Percentiles rank a stretch among this genome's conserved stretches.
phyloP scores from a whole-genome alignment of 2,329 filamentous ascomycete genomes.

The Talaromyces albobiverticillius region DNA sequence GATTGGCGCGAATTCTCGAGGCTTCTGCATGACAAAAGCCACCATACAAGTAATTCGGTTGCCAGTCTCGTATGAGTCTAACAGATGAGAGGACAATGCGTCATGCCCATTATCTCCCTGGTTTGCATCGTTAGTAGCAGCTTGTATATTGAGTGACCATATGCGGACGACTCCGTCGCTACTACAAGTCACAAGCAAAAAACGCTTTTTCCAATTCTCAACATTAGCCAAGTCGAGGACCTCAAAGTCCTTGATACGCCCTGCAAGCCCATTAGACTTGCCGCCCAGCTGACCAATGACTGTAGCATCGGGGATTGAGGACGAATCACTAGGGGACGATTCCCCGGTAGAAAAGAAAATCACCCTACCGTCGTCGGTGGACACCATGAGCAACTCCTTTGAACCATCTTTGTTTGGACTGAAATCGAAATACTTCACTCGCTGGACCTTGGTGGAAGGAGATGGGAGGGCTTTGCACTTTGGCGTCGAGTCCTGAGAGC shows the following conservation, averaged over 20 bases:
- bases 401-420: constrained; percentile 44
- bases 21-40: constrained; percentile 78
- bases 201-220: constrained; percentile 33
- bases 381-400: constrained; percentile 65
- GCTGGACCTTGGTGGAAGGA: constrained; percentile 75
- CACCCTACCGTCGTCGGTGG: constrained; percentile 86
- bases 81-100: constrained; percentile 37
- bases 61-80: constrained; percentile 78
- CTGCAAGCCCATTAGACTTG: constrained; percentile 61
- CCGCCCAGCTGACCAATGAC: constrained; percentile 77
- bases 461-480: constrained; percentile 69
- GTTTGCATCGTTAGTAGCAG: constrained; percentile 25
- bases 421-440: constrained; percentile 66
- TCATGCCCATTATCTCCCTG: constrained; percentile 17
- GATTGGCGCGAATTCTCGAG: constrained; percentile 52
- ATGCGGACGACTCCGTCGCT: constrained; percentile 84
- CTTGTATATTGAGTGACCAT: constrained; percentile 57
- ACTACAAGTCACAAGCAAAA: constrained; percentile 68
- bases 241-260: constrained; percentile 86
- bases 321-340: constrained; percentile 37
- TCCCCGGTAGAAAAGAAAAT: constrained; percentile 73
- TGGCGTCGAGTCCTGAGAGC: constrained; percentile 67
- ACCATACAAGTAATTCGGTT: constrained; percentile 87
- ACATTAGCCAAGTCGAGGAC: constrained; percentile 51
- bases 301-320: constrained; percentile 58